Evolutionary conservation across 2,329 filamentous ascomycete species (phyloP), one percentile per base, ranked within the genome.

Genomic region (Monilinia polystroma): DNA sequence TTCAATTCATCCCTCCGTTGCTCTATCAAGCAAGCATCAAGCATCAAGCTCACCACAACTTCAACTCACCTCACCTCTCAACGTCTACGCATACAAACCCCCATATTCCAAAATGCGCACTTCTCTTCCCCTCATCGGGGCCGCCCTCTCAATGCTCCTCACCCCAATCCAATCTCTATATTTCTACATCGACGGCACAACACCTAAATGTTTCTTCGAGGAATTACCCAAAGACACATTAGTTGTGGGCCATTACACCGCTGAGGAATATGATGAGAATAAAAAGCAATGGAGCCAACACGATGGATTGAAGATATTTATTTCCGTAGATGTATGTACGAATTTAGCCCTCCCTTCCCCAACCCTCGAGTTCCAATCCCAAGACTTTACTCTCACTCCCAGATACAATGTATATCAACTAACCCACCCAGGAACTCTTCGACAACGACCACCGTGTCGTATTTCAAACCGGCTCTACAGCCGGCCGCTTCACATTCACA

Each of bases 391-490:
- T n/a, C 45, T 47, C 45, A 18, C 18, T 18, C 14, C 41, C 41
- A 43, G 16, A 3, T 14, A 10, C 12, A 43, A 43, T 43, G 11
- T 43, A 14, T 7, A 47, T 18, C n/a, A 8, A 7, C 66, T 68
- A 60, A 67, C 65, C 18, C 47, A n/a, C 52, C 55, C 57, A 90
- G 86, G 95, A 99, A 83, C 86, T 90, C 75, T 99, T 99, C 80
- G 93, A 98, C 85, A 94, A 96, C 80, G 90, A 98, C 83, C 95
- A 99, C 85, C 93, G 93, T 70, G 91, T 99, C 69, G 91, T 98
- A 70, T 91, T 89, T 71, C 92, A 97, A 80, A 89, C 90, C 69
- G 93, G 94, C 74, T 80, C 84, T 53, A 80, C 86, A 68, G 82
- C 85, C 54, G 93, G 95, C 73, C 90, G 91, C 76, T 98, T 98